Conservation (phyloP, 441 rosid genomes). For the Flueggea neowawraea region DNA sequence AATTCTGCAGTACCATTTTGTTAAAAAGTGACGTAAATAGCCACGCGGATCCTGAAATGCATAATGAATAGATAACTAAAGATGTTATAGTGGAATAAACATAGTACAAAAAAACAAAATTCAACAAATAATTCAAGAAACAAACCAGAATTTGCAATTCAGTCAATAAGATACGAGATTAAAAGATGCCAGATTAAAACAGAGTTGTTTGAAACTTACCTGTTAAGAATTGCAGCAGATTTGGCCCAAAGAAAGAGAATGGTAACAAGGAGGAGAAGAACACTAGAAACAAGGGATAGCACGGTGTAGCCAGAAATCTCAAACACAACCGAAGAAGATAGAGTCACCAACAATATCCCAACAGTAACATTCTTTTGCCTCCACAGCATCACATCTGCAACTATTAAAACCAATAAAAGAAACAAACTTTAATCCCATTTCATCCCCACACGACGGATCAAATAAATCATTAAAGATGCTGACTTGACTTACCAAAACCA, state of each 20-base stretch:
- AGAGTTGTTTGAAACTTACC: slow-evolving; percentile 34
- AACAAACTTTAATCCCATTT: background rate
- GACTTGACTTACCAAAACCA: slow-evolving; percentile 49
- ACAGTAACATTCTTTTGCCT: slow-evolving; percentile 58
- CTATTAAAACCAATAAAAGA: slow-evolving; percentile 35
- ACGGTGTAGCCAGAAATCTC: slow-evolving; percentile 86
- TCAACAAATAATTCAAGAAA: background rate
- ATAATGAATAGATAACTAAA: too few relatives aligned
- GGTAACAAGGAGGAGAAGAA: slow-evolving; percentile 72
- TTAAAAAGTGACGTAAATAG: too few relatives aligned
- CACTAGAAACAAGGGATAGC: slow-evolving; percentile 77
- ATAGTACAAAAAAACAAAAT: too few relatives aligned
- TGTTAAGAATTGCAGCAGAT: slow-evolving; percentile 87
- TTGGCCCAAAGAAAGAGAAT: slow-evolving; percentile 97
- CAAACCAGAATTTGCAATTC: background rate
- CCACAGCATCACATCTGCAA: slow-evolving; percentile 94
- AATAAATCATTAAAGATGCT: slow-evolving; percentile 1
- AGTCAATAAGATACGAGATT: background rate
- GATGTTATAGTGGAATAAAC: too few relatives aligned
- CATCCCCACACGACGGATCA: background rate
- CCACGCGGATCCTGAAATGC: too few relatives aligned
- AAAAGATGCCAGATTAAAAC: background rate
- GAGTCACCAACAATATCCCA: slow-evolving; percentile 59
- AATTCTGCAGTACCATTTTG: too few relatives aligned
- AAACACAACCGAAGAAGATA: slow-evolving; percentile 89